A percentile compares a stretch with the other conserved stretches of the same genome.
Conservation (phyloP, 2,329 filamentous ascomycete species). For the Bipolaris bicolor region DNA sequence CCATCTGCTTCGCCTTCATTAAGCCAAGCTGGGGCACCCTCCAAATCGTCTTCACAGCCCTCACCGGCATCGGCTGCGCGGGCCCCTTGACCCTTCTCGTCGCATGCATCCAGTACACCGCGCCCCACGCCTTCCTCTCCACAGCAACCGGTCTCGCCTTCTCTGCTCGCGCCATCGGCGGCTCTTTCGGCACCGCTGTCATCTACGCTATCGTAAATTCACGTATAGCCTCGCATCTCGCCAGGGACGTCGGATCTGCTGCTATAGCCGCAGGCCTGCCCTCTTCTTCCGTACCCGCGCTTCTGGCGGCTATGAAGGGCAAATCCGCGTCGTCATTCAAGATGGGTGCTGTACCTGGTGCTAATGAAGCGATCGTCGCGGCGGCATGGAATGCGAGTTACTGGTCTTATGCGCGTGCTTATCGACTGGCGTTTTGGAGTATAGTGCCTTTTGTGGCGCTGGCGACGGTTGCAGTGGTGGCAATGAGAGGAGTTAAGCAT, state of each 20-base stretch:
- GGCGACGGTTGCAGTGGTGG: conserved; percentile 31
- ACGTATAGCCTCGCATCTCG: conserved; percentile 29
- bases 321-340: conserved; percentile 20
- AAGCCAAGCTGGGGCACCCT: conserved; percentile 31
- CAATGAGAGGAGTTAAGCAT: conserved; percentile 36
- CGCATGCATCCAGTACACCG: conserved; percentile 41
- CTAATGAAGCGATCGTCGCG: conserved; percentile 23
- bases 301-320: conserved; percentile 30
- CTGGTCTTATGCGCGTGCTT: conserved; percentile 39
- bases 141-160: conserved; percentile 44
- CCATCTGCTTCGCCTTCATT: conserved; percentile 37
- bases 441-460: conserved; percentile 42
- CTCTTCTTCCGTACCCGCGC: conserved; percentile 19
- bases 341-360: conserved; percentile 21
- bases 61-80: conserved; percentile 36
- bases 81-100: conserved; percentile 43
- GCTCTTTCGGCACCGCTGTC: conserved; percentile 41
- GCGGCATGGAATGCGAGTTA: conserved; percentile 36
- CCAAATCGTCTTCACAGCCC: conserved; percentile 36
- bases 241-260: conserved; percentile 26
- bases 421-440: conserved; percentile 40
- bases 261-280: conserved; percentile 34
- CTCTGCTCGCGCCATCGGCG: conserved; percentile 42
- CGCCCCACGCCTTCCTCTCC: conserved; percentile 39
- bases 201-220: conserved; percentile 40